Evolutionary conservation across 177 flowering plant species (phyloP), one percentile per base, ranked within the genome.

Genomic region (Vitis hybrid): DNA sequence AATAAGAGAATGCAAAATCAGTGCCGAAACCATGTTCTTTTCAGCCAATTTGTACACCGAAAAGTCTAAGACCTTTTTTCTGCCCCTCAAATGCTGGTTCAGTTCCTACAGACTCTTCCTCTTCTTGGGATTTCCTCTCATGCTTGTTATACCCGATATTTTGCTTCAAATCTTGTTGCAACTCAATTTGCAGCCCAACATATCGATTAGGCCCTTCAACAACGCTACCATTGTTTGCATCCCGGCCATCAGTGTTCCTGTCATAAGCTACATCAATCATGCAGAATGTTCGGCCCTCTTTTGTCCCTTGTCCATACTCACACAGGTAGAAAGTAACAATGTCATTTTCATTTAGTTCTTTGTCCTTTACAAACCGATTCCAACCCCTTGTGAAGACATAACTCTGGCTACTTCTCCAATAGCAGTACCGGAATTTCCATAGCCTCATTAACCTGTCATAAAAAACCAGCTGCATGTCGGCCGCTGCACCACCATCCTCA

Each of bases 351-450:
- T 81, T 79, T 69, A 87, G 32, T 6, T 76, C 64, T 65, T 85
- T 85, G n/a, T 85, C 90, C 77, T 80, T 86, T 30, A 87, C 91
- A 71, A 89, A 87, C 66, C 79, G 65, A 65, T 78, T 89, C 93
- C 91, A 89, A 1, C 91, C 93, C 69, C 84, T 77, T 0, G 90
- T 86, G 64, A 89, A 87, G 41, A 89, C 93, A 70, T 63, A 88
- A 70, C 93, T 89, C 71, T 86, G 89, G 78, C 91, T 89, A 67
- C 91, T 87, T 64, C 63, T 83, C 93, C 91, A 89, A 41, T 85
- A 89, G 64, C 90, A 89, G 63, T 87, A 87, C 32, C 93, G 65
- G 41, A 89, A 88, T 53, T 81, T 84, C 93, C 93, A 89, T 1
- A 65, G 5, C 69, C 67, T 84, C 81, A 79, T 83, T 1, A 66